Evolutionary conservation across 1,284 basidiomycete genomes (phyloP).

Genomic region (Cryptococcus floricola): DNA sequence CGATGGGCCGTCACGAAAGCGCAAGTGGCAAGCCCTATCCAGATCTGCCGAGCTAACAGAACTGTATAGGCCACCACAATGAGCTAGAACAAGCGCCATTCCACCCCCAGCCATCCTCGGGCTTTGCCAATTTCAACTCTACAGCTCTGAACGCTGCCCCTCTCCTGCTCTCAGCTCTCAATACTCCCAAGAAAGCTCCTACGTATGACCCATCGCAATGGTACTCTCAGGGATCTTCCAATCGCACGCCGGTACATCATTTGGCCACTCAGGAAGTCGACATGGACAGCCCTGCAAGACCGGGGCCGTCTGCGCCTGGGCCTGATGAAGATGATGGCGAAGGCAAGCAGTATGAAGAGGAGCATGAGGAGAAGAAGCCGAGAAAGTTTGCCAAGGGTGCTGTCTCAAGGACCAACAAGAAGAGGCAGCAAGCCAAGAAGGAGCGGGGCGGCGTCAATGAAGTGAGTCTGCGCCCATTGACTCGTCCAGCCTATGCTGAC

Average conservation of each 20-base stretch:
- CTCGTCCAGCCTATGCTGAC: not conserved
- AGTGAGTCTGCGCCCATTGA: slow-evolving; percentile 9
- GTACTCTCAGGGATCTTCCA: slow-evolving; percentile 14
- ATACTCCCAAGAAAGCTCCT: slow-evolving; percentile 15
- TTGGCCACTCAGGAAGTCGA: slow-evolving; percentile 38
- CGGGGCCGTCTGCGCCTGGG: not conserved
- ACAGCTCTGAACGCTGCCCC: slow-evolving; percentile 6
- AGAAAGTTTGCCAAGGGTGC: slow-evolving; percentile 58
- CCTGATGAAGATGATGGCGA: slow-evolving; percentile 1
- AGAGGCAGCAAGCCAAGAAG: slow-evolving; percentile 51
- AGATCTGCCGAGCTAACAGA: not conserved
- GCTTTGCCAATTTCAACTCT: slow-evolving; percentile 14
- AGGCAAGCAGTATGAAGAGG: slow-evolving; percentile 12
- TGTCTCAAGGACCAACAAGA: slow-evolving; percentile 63
- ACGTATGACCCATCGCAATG: slow-evolving; percentile 38
- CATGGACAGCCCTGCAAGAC: slow-evolving; percentile 34
- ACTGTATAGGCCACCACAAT: slow-evolving; percentile 33
- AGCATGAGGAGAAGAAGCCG: slow-evolving; percentile 4
- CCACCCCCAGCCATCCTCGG: slow-evolving; percentile 7
- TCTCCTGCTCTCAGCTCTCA: slow-evolving; percentile 7
- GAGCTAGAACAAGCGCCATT: slow-evolving; percentile 24
- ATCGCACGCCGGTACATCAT: slow-evolving; percentile 13
- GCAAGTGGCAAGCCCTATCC: slow-evolving; percentile 23
- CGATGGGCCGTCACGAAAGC: slow-evolving; percentile 43
- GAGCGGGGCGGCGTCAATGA: slow-evolving; percentile 31